These are phyloP conservation scores for Babesia caballi DNA, from an alignment of 169 alveolate genomes.

Conservation along the genomic window DNA sequence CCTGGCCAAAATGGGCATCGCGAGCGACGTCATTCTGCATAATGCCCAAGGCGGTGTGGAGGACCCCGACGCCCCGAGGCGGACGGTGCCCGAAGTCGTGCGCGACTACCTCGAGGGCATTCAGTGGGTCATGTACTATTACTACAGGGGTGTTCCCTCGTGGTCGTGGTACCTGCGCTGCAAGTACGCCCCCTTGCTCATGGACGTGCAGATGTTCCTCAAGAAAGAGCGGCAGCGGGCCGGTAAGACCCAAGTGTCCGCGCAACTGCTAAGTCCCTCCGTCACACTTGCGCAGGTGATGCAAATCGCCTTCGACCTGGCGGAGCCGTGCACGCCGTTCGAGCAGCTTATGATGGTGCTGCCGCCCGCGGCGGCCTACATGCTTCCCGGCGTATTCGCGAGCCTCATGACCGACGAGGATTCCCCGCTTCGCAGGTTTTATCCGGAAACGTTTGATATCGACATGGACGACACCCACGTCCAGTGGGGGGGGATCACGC, in stretches of 20 bases:
- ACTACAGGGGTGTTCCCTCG: constrained; percentile 90
- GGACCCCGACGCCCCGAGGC: constrained; percentile 72
- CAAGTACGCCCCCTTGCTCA: constrained; percentile 90
- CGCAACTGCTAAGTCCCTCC: background rate
- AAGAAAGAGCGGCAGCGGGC: background rate
- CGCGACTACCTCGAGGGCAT: constrained; percentile 90
- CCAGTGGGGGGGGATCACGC: constrained; percentile 77
- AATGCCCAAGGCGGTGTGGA: no score
- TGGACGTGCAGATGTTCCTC: constrained; percentile 32
- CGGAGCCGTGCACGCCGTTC: constrained; percentile 68
- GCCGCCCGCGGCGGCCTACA: constrained; percentile 66
- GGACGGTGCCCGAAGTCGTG: constrained; percentile 79
- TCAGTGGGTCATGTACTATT: constrained; percentile 93
- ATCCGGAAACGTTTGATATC: constrained; percentile 68
- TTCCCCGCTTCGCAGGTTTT: constrained; percentile 65
- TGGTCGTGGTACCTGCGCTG: constrained; percentile 96
- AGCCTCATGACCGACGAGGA: constrained; percentile 50
- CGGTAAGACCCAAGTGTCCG: background rate
- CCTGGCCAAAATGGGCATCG: constrained; percentile 72
- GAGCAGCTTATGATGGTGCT: constrained; percentile 74
- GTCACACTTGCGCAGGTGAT: constrained; percentile 33
- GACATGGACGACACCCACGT: constrained; percentile 77
- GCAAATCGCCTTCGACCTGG: constrained; percentile 12
- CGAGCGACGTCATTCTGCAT: constrained; percentile 72
- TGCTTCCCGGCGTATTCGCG: constrained; percentile 67